Percentiles rank a stretch among this genome's conserved stretches.
phyloP scores from a whole-genome alignment of 1,139 yeast genomes.

The Geotrichum klebahnii region DNA sequence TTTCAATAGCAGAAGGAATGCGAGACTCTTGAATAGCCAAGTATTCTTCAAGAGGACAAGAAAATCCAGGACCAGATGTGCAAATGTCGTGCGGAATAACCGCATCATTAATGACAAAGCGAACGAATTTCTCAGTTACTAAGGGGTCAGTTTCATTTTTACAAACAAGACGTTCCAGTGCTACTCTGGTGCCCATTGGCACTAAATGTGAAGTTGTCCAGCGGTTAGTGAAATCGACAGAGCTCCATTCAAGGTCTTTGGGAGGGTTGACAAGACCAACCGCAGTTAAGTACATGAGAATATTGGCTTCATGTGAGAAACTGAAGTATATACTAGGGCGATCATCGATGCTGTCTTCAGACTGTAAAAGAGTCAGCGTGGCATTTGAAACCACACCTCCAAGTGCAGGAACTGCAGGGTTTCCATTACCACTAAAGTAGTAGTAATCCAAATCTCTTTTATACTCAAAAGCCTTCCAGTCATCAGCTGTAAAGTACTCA shows the following conservation, averaged over 20 bases:
- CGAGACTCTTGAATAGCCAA: constrained; percentile 10
- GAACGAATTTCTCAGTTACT: constrained; percentile 41
- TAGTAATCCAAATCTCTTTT: constrained; percentile 47
- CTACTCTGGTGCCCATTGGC: constrained; percentile 57
- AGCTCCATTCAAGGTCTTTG: constrained; percentile 37
- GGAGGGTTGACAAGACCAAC: constrained; percentile 48
- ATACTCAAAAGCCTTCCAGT: constrained; percentile 49
- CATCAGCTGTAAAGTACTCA: constrained; percentile 52
- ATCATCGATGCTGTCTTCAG: constrained; percentile 40
- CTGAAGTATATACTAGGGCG: constrained; percentile 36
- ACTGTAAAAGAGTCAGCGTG: constrained; percentile 42
- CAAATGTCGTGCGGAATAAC: constrained; percentile 55
- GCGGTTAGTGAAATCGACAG: constrained; percentile 43
- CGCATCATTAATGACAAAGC: constrained; percentile 57
- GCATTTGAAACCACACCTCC: constrained; percentile 54
- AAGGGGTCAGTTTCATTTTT: constrained; percentile 18
- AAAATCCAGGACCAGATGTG: constrained; percentile 57
- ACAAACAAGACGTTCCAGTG: constrained; percentile 50
- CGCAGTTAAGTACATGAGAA: constrained; percentile 49
- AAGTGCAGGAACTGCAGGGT: constrained; percentile 43
- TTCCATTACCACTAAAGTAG: constrained; percentile 54
- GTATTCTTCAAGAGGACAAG: constrained; percentile 49
- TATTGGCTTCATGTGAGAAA: constrained; percentile 59
- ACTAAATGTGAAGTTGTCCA: constrained; percentile 43
- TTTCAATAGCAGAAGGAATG: constrained; percentile 1